Percentiles rank a stretch among this genome's conserved stretches.
phyloP scores from a whole-genome alignment of 106 monocot genomes.

The Triglochin maritima region DNA sequence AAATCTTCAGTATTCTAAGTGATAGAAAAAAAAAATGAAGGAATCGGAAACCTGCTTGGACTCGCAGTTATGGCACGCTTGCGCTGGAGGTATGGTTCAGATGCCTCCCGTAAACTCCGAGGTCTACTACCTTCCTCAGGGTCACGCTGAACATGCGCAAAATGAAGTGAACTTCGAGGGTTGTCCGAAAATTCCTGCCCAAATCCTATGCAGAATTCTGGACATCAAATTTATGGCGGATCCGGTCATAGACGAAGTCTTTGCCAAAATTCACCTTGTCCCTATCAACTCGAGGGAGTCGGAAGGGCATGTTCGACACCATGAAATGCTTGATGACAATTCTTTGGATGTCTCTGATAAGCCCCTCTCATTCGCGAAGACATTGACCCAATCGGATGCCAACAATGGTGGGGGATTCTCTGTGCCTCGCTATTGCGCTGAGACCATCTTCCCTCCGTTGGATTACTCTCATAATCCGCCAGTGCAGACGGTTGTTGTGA shows the following conservation, averaged over 20 bases:
- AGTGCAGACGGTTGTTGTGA: conserved; percentile 26
- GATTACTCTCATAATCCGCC: conserved; percentile 30
- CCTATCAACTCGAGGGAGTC: not conserved
- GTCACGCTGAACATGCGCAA: conserved; percentile 15
- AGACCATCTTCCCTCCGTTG: conserved; percentile 41
- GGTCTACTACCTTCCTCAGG: conserved; percentile 24
- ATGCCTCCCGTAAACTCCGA: conserved; percentile 9
- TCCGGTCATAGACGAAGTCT: conserved; percentile 12
- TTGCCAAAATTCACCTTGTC: conserved; percentile 1
- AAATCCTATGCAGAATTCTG: conserved; percentile 3
- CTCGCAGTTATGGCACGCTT: conserved; percentile 6
- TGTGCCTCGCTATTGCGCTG: conserved; percentile 58
- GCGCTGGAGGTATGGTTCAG: conserved; percentile 8
- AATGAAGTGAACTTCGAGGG: conserved; percentile 1
- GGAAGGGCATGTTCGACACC: not conserved
- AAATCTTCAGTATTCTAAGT: too few relatives aligned
- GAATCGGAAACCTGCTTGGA: not conserved
- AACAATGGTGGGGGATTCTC: conserved; percentile 82
- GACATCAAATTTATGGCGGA: not conserved
- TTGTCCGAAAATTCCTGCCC: not conserved
- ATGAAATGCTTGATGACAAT: too few relatives aligned
- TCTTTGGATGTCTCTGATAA: too few relatives aligned
- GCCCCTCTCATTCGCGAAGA: conserved; percentile 27
- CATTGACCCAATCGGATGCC: conserved; percentile 60
- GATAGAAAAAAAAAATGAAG: too few relatives aligned